phyloP scores from a whole-genome alignment of 2,329 filamentous ascomycete genomes.

The Ambrosiella cleistominuta region DNA sequence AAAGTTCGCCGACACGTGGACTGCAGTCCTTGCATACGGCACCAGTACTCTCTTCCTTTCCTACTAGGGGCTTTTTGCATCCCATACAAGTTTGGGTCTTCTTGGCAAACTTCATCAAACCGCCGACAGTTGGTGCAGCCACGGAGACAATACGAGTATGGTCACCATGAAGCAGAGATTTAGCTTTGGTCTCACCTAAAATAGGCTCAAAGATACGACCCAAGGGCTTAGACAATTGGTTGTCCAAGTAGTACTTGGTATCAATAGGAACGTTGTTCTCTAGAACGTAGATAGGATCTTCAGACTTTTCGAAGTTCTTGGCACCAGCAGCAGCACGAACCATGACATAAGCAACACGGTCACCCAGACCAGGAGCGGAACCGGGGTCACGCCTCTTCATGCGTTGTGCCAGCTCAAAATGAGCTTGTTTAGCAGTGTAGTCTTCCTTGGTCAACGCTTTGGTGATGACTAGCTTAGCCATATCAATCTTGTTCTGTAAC shows the following conservation, averaged over 20 bases:
- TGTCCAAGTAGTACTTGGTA: conserved; percentile 96
- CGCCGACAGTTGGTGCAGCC: conserved; percentile 76
- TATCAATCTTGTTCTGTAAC: conserved; percentile 92
- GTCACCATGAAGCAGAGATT: conserved; percentile 70
- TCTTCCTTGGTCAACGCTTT: conserved; percentile 76
- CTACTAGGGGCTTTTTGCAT: conserved; percentile 86
- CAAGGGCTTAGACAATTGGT: conserved; percentile 89
- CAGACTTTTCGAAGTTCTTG: conserved; percentile 93
- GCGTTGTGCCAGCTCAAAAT: conserved; percentile 83
- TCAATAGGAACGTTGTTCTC: conserved; percentile 97
- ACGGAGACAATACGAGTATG: conserved; percentile 92
- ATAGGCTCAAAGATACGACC: conserved; percentile 96
- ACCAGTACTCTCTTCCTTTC: conserved; percentile 60
- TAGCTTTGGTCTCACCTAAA: conserved; percentile 78
- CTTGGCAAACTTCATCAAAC: conserved; percentile 95
- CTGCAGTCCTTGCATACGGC: conserved; percentile 80
- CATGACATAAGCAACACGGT: conserved; percentile 97
- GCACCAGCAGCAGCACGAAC: conserved; percentile 75
- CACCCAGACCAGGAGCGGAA: conserved; percentile 78
- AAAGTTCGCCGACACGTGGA: conserved; percentile 75
- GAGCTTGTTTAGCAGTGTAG: conserved; percentile 84
- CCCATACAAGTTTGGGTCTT: conserved; percentile 98
- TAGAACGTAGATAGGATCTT: conserved; percentile 91
- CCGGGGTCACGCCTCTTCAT: conserved; percentile 96
- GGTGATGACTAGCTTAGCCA: conserved; percentile 98